A percentile compares a stretch with the other conserved stretches of the same genome.
These are phyloP conservation scores for Candida jianshihensis DNA, from an alignment of 805 yeast species.

Conservation along the genomic window DNA sequence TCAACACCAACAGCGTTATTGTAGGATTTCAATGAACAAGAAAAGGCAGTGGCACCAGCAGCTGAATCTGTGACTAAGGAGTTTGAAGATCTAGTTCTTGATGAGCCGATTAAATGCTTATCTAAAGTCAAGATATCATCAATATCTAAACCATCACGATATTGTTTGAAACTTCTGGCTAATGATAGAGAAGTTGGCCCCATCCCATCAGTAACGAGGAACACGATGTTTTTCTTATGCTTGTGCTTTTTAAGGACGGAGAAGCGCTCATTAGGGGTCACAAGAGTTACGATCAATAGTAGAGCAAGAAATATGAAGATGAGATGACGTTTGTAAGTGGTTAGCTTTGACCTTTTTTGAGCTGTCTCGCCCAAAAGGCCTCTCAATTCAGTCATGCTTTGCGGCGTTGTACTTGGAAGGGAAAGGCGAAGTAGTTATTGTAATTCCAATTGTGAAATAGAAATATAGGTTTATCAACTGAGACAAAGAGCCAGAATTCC, in stretches of 20 bases:
- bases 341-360: no score
- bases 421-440: no score
- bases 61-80: conserved; percentile 91
- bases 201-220: conserved; percentile 94
- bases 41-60: conserved; percentile 94
- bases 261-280: neutral
- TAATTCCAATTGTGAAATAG: no score
- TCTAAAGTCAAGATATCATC: conserved; percentile 59
- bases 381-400: no score
- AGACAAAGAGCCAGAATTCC: no score
- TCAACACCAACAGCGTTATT: conserved; percentile 91
- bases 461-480: no score
- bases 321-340: no score
- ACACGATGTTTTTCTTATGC: conserved; percentile 65
- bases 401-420: no score
- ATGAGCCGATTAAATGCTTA: conserved; percentile 67
- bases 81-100: conserved; percentile 73
- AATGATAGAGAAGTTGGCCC: conserved; percentile 83
- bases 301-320: no score
- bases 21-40: conserved; percentile 77
- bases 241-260: neutral
- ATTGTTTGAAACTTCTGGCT: conserved; percentile 70
- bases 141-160: conserved; percentile 42
- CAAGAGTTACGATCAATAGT: no score
- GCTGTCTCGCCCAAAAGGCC: no score